Percentiles rank a stretch among this genome's conserved stretches.
These are phyloP conservation scores for Kwoniella pini DNA, from an alignment of 768 basidiomycete species.

Conservation along the genomic window DNA sequence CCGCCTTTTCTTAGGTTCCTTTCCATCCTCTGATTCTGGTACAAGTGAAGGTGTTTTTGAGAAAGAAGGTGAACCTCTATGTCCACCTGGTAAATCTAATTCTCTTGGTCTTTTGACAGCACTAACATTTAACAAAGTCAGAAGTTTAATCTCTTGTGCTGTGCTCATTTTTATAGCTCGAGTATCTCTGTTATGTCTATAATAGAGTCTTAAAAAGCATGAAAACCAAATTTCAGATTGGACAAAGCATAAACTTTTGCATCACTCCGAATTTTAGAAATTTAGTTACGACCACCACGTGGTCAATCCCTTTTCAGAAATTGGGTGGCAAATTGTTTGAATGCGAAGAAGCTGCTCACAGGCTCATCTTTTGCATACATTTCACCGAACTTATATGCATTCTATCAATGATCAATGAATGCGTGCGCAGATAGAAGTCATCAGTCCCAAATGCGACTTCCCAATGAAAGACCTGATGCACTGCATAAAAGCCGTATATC, in stretches of 20 bases:
- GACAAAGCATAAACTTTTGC: too few relatives aligned
- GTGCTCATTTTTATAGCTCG: slow-evolving; percentile 40
- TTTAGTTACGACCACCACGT: slow-evolving; percentile 1
- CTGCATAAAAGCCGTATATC: slow-evolving; percentile 1
- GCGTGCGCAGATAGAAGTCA: too few relatives aligned
- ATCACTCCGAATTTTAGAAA: not conserved
- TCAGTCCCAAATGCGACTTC: too few relatives aligned
- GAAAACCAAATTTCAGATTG: too few relatives aligned
- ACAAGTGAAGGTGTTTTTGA: not conserved
- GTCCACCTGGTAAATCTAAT: slow-evolving; percentile 48
- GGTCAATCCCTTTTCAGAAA: not conserved
- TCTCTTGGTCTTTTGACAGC: slow-evolving; percentile 63
- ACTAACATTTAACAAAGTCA: slow-evolving; percentile 87
- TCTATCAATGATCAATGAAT: too few relatives aligned
- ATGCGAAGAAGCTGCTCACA: not conserved
- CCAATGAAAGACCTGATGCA: not conserved
- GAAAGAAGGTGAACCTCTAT: slow-evolving; percentile 30
- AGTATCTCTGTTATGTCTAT: not conserved
- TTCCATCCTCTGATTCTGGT: slow-evolving; percentile 34
- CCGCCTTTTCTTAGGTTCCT: slow-evolving; percentile 49
- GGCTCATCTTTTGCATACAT: too few relatives aligned
- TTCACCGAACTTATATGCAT: too few relatives aligned
- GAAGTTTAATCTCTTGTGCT: slow-evolving; percentile 59
- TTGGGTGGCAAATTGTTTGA: not conserved
- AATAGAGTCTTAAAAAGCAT: too few relatives aligned